Evolutionary conservation across 73 alveolate genomes (phyloP), one percentile per base, ranked within the genome.

Genomic region (Symbiodinium pilosum): DNA sequence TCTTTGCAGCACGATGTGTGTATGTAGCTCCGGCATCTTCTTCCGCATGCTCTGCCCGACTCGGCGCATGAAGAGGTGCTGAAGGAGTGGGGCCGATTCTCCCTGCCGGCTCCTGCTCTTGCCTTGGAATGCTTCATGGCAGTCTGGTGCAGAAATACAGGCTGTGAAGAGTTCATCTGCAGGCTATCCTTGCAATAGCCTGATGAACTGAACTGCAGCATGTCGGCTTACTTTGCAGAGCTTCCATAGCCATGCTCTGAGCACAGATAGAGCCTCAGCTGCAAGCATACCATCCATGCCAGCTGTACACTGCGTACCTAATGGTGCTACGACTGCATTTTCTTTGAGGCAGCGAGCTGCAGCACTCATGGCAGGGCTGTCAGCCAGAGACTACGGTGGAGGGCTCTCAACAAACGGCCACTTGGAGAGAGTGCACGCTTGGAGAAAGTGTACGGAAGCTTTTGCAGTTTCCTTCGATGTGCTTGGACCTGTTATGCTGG

Each of bases 311-410:
- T n/a, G n/a, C n/a, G n/a, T n/a, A n/a, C n/a, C 59, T 9, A 47
- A 14, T 47, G 59, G 59, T 47, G 59, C 59, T 14, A 14, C 14
- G 59, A 47, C 14, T 6, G 59, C 59, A 47, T 47, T 6, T 47
- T 47, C 14, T 6, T 9, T 9, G 59, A 47, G 77, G 77, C 77
- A 32, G 77, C 21, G 77, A 26, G 77, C 77, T 24, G 95, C 86
- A 52, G 69, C 75, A 54, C 75, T 84, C 87, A 91, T 91, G 97
- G 97, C 97, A 68, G 97, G 97, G 97, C 97, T 91, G 69, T 91
- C 97, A 14, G 97, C 97, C 16, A 87, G 97, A 43, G 97, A 91
- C 77, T 91, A 91, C 39, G 97, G 97, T 38, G 97, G 97, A 42
- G 97, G 97, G 40, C 97, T 91, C 24, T 51, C 97, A 52, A 91